phyloP scores from a whole-genome alignment of 352 stramenopile species.

The Pythium grandisporangium region DNA sequence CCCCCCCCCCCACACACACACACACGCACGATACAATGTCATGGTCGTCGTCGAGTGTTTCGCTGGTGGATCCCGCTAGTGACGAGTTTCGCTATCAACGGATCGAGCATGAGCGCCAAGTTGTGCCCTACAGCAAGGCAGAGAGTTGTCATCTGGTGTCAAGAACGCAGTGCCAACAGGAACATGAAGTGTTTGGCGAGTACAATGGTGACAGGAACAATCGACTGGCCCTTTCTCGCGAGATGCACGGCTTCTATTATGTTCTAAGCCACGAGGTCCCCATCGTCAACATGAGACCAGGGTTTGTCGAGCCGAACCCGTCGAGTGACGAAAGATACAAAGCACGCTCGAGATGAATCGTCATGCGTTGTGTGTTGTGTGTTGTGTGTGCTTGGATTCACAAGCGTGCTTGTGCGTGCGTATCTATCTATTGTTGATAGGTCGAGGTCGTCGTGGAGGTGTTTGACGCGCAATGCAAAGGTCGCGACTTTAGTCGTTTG shows the following conservation, averaged over 20 bases:
- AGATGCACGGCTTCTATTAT: conserved; percentile 6
- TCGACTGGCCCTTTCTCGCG: conserved; percentile 4
- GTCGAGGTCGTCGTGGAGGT: conserved; percentile 4
- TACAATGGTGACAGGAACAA: conserved; percentile 7
- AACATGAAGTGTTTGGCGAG: conserved; percentile 3
- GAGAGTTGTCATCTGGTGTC: conserved; percentile 10
- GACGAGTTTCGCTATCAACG: conserved; percentile 11
- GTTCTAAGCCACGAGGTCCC: conserved; percentile 1
- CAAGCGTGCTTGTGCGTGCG: conserved; percentile 1
- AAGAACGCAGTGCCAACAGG: conserved; percentile 1
- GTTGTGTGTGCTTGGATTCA: neutral
- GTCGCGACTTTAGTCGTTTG: conserved; percentile 3
- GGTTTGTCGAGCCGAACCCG: neutral
- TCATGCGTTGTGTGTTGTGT: no score
- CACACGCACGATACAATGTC: no score
- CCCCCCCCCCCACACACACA: no score
- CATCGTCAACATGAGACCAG: conserved; percentile 5
- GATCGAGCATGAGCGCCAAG: conserved; percentile 9
- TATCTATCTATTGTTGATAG: no score
- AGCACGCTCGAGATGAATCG: no score
- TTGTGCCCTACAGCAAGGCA: conserved; percentile 7
- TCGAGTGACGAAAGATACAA: conserved; percentile 8
- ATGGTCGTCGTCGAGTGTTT: no score
- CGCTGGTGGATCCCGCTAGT: conserved; percentile 6
- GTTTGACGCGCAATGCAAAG: conserved; percentile 1